Conservation (phyloP, 805 yeast species). For the Brettanomyces nanus region DNA sequence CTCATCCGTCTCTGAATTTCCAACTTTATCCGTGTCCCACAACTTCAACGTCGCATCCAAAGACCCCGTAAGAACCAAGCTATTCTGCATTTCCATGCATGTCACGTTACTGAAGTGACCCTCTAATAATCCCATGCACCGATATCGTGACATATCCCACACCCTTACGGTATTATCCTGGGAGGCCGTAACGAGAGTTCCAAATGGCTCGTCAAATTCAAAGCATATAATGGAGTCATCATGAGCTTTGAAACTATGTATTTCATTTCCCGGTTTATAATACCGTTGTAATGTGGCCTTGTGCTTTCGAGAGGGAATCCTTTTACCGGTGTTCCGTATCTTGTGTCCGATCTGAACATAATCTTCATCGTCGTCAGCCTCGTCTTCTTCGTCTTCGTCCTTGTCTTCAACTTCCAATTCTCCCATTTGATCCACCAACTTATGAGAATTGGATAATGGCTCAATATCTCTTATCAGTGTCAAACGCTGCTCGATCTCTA, state of each 20-base stretch:
- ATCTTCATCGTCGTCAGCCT: conserved; percentile 19
- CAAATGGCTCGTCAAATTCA: conserved; percentile 70
- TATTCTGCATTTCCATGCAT: conserved; percentile 51
- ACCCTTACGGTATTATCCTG: conserved; percentile 71
- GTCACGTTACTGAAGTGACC: conserved; percentile 57
- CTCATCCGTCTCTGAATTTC: conserved; percentile 6
- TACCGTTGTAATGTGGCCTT: conserved; percentile 59
- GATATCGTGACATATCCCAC: conserved; percentile 68
- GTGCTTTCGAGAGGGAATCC: conserved; percentile 33
- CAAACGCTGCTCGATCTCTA: conserved; percentile 35
- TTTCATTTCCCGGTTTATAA: conserved; percentile 50
- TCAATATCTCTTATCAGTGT: conserved; percentile 34
- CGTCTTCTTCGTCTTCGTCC: conserved; percentile 6
- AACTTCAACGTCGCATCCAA: conserved; percentile 53
- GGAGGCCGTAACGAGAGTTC: conserved; percentile 69
- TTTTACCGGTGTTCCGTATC: conserved; percentile 33
- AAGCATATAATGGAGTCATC: conserved; percentile 44
- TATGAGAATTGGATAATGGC: neutral
- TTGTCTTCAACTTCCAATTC: conserved; percentile 22
- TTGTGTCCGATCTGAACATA: conserved; percentile 7
- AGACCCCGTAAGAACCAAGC: conserved; percentile 46
- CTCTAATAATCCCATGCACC: conserved; percentile 40
- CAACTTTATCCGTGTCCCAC: conserved; percentile 42
- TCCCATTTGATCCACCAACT: conserved; percentile 4
- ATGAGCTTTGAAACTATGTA: conserved; percentile 44